Evolutionary conservation across 495 filamentous ascomycete genomes (phyloP).

Genomic region (Sphaerosporella brunnea): DNA sequence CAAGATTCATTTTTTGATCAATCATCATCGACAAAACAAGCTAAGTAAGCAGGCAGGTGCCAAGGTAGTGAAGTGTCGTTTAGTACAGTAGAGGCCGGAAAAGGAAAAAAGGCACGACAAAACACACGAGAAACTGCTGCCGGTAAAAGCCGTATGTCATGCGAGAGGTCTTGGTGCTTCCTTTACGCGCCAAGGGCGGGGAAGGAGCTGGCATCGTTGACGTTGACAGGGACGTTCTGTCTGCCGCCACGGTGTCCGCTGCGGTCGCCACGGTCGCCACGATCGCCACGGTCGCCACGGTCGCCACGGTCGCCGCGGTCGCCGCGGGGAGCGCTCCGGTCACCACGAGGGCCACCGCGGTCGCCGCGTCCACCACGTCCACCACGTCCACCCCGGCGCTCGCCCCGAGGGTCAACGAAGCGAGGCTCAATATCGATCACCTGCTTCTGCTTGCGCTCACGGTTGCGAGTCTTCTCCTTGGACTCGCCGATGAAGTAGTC

Average conservation of each 20-base stretch:
- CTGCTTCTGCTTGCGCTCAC: constrained; percentile 85
- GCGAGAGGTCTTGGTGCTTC: too few relatives aligned
- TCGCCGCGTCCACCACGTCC: constrained; percentile 34
- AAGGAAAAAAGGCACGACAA: too few relatives aligned
- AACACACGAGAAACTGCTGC: too few relatives aligned
- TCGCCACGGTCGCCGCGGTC: constrained; percentile 30
- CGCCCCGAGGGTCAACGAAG: constrained; percentile 44
- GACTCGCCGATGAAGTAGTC: constrained; percentile 58
- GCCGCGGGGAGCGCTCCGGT: constrained; percentile 31
- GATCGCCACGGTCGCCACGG: constrained; percentile 35
- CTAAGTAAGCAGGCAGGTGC: too few relatives aligned
- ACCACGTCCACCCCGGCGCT: constrained; percentile 27
- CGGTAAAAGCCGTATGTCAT: too few relatives aligned
- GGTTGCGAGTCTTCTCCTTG: constrained; percentile 62
- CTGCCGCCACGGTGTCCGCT: constrained; percentile 16
- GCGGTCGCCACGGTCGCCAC: constrained; percentile 4
- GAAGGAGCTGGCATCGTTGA: constrained; percentile 51
- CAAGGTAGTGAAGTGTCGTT: too few relatives aligned
- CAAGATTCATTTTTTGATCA: too few relatives aligned
- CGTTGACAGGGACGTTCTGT: constrained; percentile 34
- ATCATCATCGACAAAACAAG: too few relatives aligned
- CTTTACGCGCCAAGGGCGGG: constrained; percentile 46
- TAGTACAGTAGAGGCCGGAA: too few relatives aligned
- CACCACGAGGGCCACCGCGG: constrained; percentile 36
- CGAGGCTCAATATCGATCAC: constrained; percentile 69